Evolutionary conservation across 2,329 filamentous ascomycete genomes (phyloP).

Genomic region (Lachnellula cervina): DNA sequence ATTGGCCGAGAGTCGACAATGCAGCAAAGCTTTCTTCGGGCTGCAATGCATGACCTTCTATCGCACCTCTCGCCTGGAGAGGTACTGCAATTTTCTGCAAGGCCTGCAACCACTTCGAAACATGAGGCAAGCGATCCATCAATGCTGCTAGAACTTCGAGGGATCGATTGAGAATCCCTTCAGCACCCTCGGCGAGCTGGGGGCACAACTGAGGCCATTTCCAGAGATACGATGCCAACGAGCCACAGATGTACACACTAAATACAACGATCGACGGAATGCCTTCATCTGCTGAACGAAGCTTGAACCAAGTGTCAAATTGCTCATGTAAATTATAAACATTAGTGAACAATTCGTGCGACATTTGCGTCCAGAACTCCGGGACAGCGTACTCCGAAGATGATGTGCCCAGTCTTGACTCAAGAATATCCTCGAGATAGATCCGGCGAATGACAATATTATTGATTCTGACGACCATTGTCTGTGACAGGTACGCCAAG

Average conservation of each 20-base stretch:
- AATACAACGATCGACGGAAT: slow-evolving; percentile 34
- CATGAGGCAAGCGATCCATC: slow-evolving; percentile 25
- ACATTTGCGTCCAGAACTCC: slow-evolving; percentile 28
- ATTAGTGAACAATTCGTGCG: slow-evolving; percentile 34
- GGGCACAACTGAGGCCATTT: slow-evolving; percentile 22
- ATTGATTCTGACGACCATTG: slow-evolving; percentile 12
- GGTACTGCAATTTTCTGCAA: background rate
- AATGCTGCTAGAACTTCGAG: slow-evolving; percentile 25
- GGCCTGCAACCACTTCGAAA: slow-evolving; percentile 1
- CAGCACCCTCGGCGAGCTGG: slow-evolving; percentile 14
- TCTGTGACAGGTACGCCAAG: slow-evolving; percentile 13
- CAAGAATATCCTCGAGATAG: slow-evolving; percentile 27
- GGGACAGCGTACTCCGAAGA: slow-evolving; percentile 3
- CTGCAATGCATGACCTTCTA: too few relatives aligned
- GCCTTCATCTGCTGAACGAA: slow-evolving; percentile 29
- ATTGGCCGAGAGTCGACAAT: too few relatives aligned
- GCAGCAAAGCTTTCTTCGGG: too few relatives aligned
- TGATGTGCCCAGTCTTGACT: slow-evolving; percentile 11
- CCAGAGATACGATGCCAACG: slow-evolving; percentile 33
- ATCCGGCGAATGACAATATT: slow-evolving; percentile 35
- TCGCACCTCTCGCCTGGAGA: too few relatives aligned
- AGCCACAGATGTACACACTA: slow-evolving; percentile 38
- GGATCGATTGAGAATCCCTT: slow-evolving; percentile 25
- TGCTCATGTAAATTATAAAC: slow-evolving; percentile 35
- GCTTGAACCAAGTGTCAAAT: slow-evolving; percentile 32